These are phyloP conservation scores for Falciphora oryzae DNA, from an alignment of 2,329 filamentous ascomycete genomes.

Conservation along the genomic window DNA sequence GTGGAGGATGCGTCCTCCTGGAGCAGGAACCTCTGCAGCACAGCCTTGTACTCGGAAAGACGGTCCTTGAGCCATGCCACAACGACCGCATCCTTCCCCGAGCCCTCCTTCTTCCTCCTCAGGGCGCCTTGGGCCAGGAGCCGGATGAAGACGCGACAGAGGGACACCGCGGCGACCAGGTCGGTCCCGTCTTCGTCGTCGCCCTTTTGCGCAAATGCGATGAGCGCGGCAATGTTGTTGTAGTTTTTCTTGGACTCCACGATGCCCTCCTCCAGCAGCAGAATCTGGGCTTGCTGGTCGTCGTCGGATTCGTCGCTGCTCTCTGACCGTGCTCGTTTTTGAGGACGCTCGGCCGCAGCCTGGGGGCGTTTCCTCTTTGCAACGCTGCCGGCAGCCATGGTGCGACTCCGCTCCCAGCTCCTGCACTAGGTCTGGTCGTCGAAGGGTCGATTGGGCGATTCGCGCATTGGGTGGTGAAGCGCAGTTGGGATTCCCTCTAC, in stretches of 20 bases:
- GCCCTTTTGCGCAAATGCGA: conserved; percentile 51
- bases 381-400: background rate
- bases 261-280: conserved; percentile 74
- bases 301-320: conserved; percentile 39
- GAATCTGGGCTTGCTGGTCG: conserved; percentile 57
- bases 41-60: conserved; percentile 63
- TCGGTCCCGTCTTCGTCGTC: conserved; percentile 46
- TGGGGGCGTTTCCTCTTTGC: conserved; percentile 49
- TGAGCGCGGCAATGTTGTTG: conserved; percentile 76
- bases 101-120: conserved; percentile 55
- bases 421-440: no score
- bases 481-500: no score
- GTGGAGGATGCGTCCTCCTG: conserved; percentile 57
- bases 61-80: conserved; percentile 73
- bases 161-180: conserved; percentile 67
- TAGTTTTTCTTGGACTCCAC: conserved; percentile 83
- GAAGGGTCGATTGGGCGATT: background rate
- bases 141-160: conserved; percentile 82
- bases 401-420: background rate
- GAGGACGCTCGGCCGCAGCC: conserved; percentile 32
- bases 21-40: conserved; percentile 56
- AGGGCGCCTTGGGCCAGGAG: conserved; percentile 70
- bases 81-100: conserved; percentile 69
- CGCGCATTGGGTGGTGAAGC: background rate
- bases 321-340: conserved; percentile 47